phyloP scores from a whole-genome alignment of 495 filamentous ascomycete genomes.

The Aspergillus egyptiacus region DNA sequence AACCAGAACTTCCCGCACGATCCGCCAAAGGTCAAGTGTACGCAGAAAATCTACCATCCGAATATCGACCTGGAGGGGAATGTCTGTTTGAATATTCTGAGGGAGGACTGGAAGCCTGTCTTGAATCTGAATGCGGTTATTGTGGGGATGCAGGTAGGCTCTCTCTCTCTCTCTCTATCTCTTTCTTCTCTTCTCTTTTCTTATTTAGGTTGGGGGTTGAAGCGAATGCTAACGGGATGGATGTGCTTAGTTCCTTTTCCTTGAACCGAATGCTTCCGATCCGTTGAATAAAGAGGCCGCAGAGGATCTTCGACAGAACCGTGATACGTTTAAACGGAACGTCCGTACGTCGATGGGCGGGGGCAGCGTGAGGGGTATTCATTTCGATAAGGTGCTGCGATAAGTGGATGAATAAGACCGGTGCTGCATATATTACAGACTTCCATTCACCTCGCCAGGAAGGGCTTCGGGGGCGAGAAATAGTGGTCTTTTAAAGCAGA shows the following conservation, averaged over 20 bases:
- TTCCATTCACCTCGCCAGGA: too few species aligned
- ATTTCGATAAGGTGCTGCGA: constrained; percentile 67
- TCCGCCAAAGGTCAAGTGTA: constrained; percentile 95
- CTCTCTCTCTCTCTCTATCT: background rate
- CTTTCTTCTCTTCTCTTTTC: constrained; percentile 1
- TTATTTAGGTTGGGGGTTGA: background rate
- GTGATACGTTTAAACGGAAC: constrained; percentile 87
- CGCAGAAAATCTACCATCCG: constrained; percentile 97
- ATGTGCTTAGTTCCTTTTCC: constrained; percentile 73
- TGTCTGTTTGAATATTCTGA: constrained; percentile 91
- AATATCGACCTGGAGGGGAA: constrained; percentile 98
- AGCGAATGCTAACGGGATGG: background rate
- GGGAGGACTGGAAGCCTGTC: constrained; percentile 99
- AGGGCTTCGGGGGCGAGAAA: too few species aligned
- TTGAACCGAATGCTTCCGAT: constrained; percentile 93
- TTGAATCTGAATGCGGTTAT: constrained; percentile 95
- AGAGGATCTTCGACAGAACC: constrained; percentile 76
- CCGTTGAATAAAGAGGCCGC: constrained; percentile 98
- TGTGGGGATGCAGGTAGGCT: constrained; percentile 77
- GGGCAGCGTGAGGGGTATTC: constrained; percentile 62
- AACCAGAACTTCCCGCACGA: constrained; percentile 95
- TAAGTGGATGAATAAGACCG: background rate
- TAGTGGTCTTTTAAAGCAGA: too few species aligned
- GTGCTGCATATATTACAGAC: too few species aligned
- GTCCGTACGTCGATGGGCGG: constrained; percentile 78